Evolutionary conservation across 208 protist genomes (phyloP), one percentile per base, ranked within the genome.

Genomic region (Leishmania lainsoni): DNA sequence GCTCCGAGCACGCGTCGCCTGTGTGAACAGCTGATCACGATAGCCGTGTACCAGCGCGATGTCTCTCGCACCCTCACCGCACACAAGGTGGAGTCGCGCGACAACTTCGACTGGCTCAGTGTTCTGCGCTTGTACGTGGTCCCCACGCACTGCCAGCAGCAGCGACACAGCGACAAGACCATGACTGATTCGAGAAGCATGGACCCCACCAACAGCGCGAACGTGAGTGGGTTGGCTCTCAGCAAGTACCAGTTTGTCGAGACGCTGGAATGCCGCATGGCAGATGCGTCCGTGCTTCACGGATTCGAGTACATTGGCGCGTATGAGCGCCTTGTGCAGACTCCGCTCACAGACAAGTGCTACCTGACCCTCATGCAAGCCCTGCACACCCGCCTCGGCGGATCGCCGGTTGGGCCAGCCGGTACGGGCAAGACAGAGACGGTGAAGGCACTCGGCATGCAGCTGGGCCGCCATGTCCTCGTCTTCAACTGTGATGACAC

Each of bases 401-500:
- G 99, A 79, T 98, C 94, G 51, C 99, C 99, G 73, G 98, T 99
- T 59, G 99, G 99, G 32, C 99, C 99, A 9, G 99, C 99, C 20
- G 99, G 99, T 51, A 99, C 99, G 0, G 99, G 99, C 73, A 99
- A 99, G 89, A 99, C 99, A 32, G 99, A 99, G 89, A 99, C 99
- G 6, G 99, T 99, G 29, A 99, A 99, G 91, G 98, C 98, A 17
- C 92, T 99, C 14, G 99, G 99, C 75, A 86, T 92, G 51, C 98
- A 99, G 87, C 92, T 99, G 0, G 99, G 99, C 74, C 89, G 99
- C 76, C 99, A 99, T 88, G 98, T 99, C 22, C 86, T 99, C 6
- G 99, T 99, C 14, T 99, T 99, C 87, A 99, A 99, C 93, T 99
- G 99, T 93, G 99, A 99, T 83, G 99, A 99, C 86, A 96, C 91